Percentiles rank a stretch among this genome's conserved stretches.
Conservation (phyloP, 1,284 basidiomycete species). For the Apiotrichum porosum region DNA sequence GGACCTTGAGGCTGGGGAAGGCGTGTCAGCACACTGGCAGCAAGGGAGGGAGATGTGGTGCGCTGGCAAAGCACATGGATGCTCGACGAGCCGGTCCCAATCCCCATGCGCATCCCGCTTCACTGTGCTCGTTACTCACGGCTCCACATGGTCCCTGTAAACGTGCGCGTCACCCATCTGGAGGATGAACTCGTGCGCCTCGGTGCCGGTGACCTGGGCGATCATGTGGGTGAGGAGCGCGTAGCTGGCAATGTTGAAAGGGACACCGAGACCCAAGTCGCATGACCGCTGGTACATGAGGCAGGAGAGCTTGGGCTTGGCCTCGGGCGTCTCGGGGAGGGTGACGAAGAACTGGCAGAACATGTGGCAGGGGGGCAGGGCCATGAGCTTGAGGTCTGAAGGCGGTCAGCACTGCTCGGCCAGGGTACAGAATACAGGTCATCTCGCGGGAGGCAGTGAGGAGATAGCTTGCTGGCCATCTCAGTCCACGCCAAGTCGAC, state of each 20-base stretch:
- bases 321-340: slow-evolving; percentile 53
- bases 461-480: background rate
- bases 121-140: slow-evolving; percentile 39
- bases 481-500: slow-evolving; percentile 23
- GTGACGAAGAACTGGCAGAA: slow-evolving; percentile 98
- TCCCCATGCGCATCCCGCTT: background rate
- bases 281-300: slow-evolving; percentile 98
- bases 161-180: slow-evolving; percentile 97
- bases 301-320: slow-evolving; percentile 75
- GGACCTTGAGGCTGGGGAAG: slow-evolving; percentile 57
- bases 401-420: background rate
- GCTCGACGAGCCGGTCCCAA: no score
- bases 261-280: slow-evolving; percentile 91
- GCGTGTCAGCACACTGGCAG: background rate
- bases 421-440: background rate
- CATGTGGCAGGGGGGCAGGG: slow-evolving; percentile 96
- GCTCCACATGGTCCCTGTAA: slow-evolving; percentile 86
- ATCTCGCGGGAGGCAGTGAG: background rate
- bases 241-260: slow-evolving; percentile 98
- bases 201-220: slow-evolving; percentile 79
- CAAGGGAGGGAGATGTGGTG: no score
- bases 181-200: slow-evolving; percentile 81
- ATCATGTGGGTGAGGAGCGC: slow-evolving; percentile 96
- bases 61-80: no score
- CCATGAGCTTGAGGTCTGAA: slow-evolving; percentile 85